Evolutionary conservation across 2,329 filamentous ascomycete species (phyloP), one percentile per base, ranked within the genome.

Genomic region (Macrophomina phaseolina): DNA sequence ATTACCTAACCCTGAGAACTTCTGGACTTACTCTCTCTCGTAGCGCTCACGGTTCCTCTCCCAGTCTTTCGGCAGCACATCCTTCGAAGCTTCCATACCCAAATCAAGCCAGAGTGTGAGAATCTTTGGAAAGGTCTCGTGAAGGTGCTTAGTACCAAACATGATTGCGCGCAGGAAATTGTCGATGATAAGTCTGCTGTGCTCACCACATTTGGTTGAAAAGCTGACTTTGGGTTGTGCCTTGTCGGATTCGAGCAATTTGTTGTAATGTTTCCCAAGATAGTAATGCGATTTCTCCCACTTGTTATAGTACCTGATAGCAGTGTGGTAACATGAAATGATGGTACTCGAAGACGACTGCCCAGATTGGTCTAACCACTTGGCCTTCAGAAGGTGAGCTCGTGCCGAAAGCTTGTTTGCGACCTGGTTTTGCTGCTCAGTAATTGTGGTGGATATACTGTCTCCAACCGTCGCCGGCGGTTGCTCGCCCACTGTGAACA

Each of bases 251-350:
- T 98, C 94, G 3, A 97, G 83, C 4, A 98, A 86, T 78, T 97
- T 99, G 77, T 97, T 96, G 84, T 99, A 99, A 79, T 98, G 93
- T 55, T 94, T 93, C 5, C 95, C 95, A 9, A 99, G 86, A 77
- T 97, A 97, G 77, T 98, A 99, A 76, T 98, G 94, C 0, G 93
- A 94, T 78, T 97, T 98, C 76, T 99, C 95, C 94, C 94, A 99
- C 62, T 88, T 88, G 5, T 83, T 81, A 69, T 77, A 81, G 2
- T 87, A 89, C 74, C 86, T 89, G n/a, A 91, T 87, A 1, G 94
- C 94, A 70, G 91, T 87, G 69, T 93, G 90, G 73, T 97, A 99
- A 74, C 92, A 92, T 64, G 89, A 86, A 53, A 92, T 88, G 69
- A 98, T 86, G 4, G 91, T 89, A 52, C 88, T 86, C 4, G 92